phyloP scores from a whole-genome alignment of 768 basidiomycete genomes.

The Boletus fagicola region DNA sequence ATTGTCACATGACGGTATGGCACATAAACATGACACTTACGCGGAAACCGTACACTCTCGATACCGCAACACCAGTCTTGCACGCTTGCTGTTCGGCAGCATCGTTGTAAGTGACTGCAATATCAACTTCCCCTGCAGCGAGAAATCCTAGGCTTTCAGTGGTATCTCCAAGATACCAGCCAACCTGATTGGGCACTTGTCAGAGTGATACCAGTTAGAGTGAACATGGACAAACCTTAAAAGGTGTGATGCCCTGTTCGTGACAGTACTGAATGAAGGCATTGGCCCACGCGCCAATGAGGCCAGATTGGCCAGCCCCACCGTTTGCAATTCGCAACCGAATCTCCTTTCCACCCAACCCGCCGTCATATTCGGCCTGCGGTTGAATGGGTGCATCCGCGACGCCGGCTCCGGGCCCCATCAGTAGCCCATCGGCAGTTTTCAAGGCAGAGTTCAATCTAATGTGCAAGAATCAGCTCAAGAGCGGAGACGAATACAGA shows the following conservation, averaged over 20 bases:
- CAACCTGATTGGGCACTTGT: slow-evolving; percentile 37
- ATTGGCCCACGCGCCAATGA: slow-evolving; percentile 47
- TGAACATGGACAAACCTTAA: slow-evolving; percentile 30
- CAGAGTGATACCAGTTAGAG: not conserved
- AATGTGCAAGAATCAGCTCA: not conserved
- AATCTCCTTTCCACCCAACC: slow-evolving; percentile 34
- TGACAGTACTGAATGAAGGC: slow-evolving; percentile 40
- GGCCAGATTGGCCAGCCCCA: slow-evolving; percentile 51
- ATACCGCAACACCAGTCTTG: slow-evolving; percentile 31
- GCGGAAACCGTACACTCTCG: slow-evolving; percentile 44
- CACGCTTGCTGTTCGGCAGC: slow-evolving; percentile 46
- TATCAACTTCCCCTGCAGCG: slow-evolving; percentile 42
- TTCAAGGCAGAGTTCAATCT: slow-evolving; percentile 3
- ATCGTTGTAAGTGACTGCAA: slow-evolving; percentile 52
- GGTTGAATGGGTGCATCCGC: slow-evolving; percentile 13
- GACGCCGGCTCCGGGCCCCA: slow-evolving; percentile 1
- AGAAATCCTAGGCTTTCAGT: slow-evolving; percentile 48
- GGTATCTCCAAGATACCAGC: slow-evolving; percentile 57
- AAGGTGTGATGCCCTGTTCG: slow-evolving; percentile 26
- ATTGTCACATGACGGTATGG: not conserved
- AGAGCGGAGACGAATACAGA: not conserved
- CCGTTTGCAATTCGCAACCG: slow-evolving; percentile 49
- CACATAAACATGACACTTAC: slow-evolving; percentile 28
- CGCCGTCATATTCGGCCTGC: slow-evolving; percentile 40
- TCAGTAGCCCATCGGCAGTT: slow-evolving; percentile 1